A percentile compares a stretch with the other conserved stretches of the same genome.
These are phyloP conservation scores for Wickerhamiella cacticola DNA, from an alignment of 805 yeast genomes.

Conservation along the genomic window DNA sequence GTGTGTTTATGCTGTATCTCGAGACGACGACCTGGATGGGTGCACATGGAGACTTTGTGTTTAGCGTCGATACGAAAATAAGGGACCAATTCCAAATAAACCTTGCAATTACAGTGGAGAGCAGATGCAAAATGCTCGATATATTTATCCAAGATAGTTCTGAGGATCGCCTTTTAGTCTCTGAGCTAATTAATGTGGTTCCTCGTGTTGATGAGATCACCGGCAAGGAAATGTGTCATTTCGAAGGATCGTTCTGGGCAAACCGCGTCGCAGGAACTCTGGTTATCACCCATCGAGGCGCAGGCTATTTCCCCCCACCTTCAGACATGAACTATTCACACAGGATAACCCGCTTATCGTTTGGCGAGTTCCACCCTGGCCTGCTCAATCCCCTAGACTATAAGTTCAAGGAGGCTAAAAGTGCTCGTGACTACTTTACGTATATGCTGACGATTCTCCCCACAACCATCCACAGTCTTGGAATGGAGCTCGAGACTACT, in stretches of 20 bases:
- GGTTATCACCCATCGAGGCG: slow-evolving; percentile 50
- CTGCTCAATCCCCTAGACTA: slow-evolving; percentile 79
- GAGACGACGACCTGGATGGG: slow-evolving; percentile 78
- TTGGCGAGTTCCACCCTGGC: slow-evolving; percentile 80
- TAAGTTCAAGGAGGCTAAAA: slow-evolving; percentile 34
- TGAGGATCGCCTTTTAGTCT: slow-evolving; percentile 64
- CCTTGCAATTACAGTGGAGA: slow-evolving; percentile 64
- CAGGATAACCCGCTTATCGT: slow-evolving; percentile 73
- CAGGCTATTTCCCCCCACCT: slow-evolving; percentile 3
- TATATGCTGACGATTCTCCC: slow-evolving; percentile 77
- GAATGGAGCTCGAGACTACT: slow-evolving; percentile 62
- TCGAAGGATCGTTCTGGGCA: slow-evolving; percentile 72
- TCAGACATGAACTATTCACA: slow-evolving; percentile 63
- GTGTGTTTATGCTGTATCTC: slow-evolving; percentile 62
- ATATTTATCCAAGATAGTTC: slow-evolving; percentile 70
- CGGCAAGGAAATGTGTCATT: slow-evolving; percentile 51
- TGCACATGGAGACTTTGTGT: slow-evolving; percentile 68
- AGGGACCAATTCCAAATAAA: slow-evolving; percentile 54
- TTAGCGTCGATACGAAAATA: slow-evolving; percentile 54
- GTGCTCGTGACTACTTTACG: slow-evolving; percentile 34
- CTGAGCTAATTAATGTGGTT: slow-evolving; percentile 59
- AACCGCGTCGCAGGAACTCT: slow-evolving; percentile 78
- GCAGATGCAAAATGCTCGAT: slow-evolving; percentile 69
- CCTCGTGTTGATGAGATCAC: slow-evolving; percentile 21
- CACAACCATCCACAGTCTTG: slow-evolving; percentile 50